Evolutionary conservation across 2,329 filamentous ascomycete genomes (phyloP).

Genomic region (Diaporthe eres): DNA sequence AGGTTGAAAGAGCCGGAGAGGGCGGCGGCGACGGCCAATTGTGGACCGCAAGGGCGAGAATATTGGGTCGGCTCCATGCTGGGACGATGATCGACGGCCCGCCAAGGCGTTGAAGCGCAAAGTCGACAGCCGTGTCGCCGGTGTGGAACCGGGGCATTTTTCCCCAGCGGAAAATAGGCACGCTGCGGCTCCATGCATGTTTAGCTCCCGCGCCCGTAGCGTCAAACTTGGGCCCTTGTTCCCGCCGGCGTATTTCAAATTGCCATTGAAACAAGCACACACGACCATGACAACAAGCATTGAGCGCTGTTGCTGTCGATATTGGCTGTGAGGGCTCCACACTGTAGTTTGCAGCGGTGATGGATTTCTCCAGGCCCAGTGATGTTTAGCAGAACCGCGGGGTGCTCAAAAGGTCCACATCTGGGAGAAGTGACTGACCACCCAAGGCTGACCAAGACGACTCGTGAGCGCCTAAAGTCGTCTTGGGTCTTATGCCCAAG

Average conservation of each 20-base stretch:
- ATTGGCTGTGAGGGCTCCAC: not conserved
- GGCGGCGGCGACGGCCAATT: constrained; percentile 28
- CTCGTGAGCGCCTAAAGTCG: not conserved
- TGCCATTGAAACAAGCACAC: constrained; percentile 28
- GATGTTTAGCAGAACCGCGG: not conserved
- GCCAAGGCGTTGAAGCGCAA: constrained; percentile 14
- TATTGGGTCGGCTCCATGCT: constrained; percentile 25
- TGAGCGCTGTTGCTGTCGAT: constrained; percentile 2
- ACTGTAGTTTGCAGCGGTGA: not conserved
- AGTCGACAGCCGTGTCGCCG: constrained; percentile 15
- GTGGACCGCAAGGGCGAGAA: constrained; percentile 19
- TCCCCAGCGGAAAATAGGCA: constrained; percentile 24
- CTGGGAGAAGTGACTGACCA: not conserved
- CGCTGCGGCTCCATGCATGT: constrained; percentile 26
- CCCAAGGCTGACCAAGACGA: not conserved
- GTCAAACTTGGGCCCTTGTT: constrained; percentile 23
- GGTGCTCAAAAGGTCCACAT: not conserved
- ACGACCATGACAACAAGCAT: not conserved
- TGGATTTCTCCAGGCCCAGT: not conserved
- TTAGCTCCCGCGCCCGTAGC: constrained; percentile 32
- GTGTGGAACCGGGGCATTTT: constrained; percentile 8
- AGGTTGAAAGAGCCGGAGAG: not conserved
- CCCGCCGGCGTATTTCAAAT: constrained; percentile 35
- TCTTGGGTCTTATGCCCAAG: constrained; percentile 4
- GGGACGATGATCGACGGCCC: constrained; percentile 31